These are phyloP conservation scores for Aspergillus thermomutatus DNA, from an alignment of 2,329 filamentous ascomycete genomes.

Conservation along the genomic window DNA sequence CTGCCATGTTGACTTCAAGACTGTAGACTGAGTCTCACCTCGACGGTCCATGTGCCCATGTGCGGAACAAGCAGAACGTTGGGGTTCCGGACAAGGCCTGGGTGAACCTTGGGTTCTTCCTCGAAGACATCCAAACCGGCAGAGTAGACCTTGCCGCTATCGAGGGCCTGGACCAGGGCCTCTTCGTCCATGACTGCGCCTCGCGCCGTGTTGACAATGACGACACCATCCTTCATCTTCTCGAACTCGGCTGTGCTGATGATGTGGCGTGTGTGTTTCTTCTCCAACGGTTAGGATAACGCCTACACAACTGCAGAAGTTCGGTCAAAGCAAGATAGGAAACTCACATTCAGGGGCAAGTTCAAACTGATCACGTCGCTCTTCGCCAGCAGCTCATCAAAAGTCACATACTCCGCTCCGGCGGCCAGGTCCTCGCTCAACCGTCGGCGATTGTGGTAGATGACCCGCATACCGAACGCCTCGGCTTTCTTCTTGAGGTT, in stretches of 20 bases:
- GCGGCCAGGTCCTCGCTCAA: constrained; percentile 52
- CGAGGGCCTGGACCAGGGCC: constrained; percentile 70
- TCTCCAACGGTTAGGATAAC: not conserved
- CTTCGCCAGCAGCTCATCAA: constrained; percentile 66
- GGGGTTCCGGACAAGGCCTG: constrained; percentile 66
- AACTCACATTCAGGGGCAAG: constrained; percentile 72
- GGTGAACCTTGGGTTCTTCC: constrained; percentile 73
- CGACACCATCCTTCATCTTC: constrained; percentile 73
- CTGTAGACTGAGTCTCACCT: constrained; percentile 36
- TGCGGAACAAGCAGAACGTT: constrained; percentile 75
- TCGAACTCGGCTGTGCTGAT: constrained; percentile 68
- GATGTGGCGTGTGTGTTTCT: constrained; percentile 68
- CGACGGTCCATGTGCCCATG: constrained; percentile 79
- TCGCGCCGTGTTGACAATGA: constrained; percentile 79
- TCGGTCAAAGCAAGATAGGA: not conserved
- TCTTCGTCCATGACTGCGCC: constrained; percentile 80
- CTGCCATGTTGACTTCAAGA: not conserved
- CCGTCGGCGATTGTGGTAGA: constrained; percentile 69
- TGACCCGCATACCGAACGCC: constrained; percentile 71
- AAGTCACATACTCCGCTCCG: constrained; percentile 52
- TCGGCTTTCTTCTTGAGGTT: constrained; percentile 72
- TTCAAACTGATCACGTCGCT: constrained; percentile 80
- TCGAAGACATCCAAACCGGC: constrained; percentile 80
- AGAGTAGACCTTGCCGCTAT: constrained; percentile 65
- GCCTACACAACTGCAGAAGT: not conserved